These are phyloP conservation scores for Sugiyamaella mastotermitis DNA, from an alignment of 805 yeast genomes.

Conservation along the genomic window DNA sequence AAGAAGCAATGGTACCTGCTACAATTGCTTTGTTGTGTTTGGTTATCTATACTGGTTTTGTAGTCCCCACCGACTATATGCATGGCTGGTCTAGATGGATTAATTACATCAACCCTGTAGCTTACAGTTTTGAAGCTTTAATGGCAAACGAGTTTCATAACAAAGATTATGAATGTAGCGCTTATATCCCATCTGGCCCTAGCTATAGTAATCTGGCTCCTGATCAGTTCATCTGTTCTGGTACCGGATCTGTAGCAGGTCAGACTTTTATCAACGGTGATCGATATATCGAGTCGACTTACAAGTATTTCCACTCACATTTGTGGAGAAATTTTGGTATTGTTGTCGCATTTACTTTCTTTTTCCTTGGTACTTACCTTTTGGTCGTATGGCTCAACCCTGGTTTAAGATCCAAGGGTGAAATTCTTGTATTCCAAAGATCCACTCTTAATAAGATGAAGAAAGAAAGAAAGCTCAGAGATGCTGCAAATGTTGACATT, in stretches of 20 bases:
- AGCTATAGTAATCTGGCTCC: slow-evolving; percentile 29
- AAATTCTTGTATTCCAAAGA: slow-evolving; percentile 48
- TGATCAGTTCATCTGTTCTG: slow-evolving; percentile 44
- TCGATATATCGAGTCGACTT: slow-evolving; percentile 40
- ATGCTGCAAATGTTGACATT: slow-evolving; percentile 25
- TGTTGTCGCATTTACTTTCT: slow-evolving; percentile 45
- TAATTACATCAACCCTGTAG: slow-evolving; percentile 40
- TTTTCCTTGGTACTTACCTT: slow-evolving; percentile 51
- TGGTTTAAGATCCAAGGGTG: slow-evolving; percentile 44
- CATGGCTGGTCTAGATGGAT: slow-evolving; percentile 49
- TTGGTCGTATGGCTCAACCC: slow-evolving; percentile 42
- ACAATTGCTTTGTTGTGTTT: slow-evolving; percentile 36
- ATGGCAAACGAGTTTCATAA: slow-evolving; percentile 42
- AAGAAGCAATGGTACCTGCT: slow-evolving; percentile 42
- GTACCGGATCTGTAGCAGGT: slow-evolving; percentile 54
- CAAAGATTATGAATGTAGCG: slow-evolving; percentile 34
- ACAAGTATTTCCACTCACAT: slow-evolving; percentile 39
- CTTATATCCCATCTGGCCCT: slow-evolving; percentile 41
- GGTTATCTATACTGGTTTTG: slow-evolving; percentile 42
- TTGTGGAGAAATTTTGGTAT: slow-evolving; percentile 67
- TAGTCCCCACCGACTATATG: slow-evolving; percentile 40
- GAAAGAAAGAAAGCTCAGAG: slow-evolving; percentile 13
- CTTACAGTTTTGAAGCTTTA: slow-evolving; percentile 41
- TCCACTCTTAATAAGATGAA: slow-evolving; percentile 14
- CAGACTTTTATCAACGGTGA: slow-evolving; percentile 45